Evolutionary conservation across 495 filamentous ascomycete species (phyloP).

Genomic region (Neurospora sp.): DNA sequence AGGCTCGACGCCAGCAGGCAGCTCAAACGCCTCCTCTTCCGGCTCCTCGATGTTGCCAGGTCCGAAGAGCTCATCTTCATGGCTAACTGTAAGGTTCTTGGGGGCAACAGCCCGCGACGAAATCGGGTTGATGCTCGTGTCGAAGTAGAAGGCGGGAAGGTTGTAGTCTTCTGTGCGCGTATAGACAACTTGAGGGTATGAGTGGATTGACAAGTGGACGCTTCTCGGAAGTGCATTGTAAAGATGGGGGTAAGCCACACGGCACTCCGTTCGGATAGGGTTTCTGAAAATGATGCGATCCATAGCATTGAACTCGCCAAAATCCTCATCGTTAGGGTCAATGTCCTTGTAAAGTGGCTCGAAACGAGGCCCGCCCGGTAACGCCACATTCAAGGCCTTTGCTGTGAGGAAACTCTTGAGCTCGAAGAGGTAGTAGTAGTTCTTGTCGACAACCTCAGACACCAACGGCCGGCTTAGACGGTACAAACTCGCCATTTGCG

Average conservation of each 20-base stretch:
- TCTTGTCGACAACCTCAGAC: constrained; percentile 87
- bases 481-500: constrained; percentile 93
- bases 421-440: constrained; percentile 98
- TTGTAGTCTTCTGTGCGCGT: constrained; percentile 79
- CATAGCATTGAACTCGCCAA: constrained; percentile 99
- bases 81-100: constrained; percentile 85
- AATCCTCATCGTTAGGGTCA: constrained; percentile 98
- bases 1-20: constrained; percentile 72
- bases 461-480: constrained; percentile 85
- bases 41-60: constrained; percentile 69
- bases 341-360: constrained; percentile 99
- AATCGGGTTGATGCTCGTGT: constrained; percentile 94
- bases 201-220: constrained; percentile 89
- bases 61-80: constrained; percentile 94
- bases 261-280: constrained; percentile 91
- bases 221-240: constrained; percentile 96
- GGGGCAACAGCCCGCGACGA: constrained; percentile 90
- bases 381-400: constrained; percentile 93
- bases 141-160: constrained; percentile 95
- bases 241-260: constrained; percentile 86
- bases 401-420: constrained; percentile 90
- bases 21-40: constrained; percentile 66
- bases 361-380: constrained; percentile 93
- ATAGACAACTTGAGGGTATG: constrained; percentile 87
- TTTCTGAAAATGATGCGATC: constrained; percentile 98